Percentiles rank a stretch among this genome's conserved stretches.
Evolutionary conservation across 2,329 filamentous ascomycete genomes (phyloP).

Genomic region (Pseudogymnoascus sp.): DNA sequence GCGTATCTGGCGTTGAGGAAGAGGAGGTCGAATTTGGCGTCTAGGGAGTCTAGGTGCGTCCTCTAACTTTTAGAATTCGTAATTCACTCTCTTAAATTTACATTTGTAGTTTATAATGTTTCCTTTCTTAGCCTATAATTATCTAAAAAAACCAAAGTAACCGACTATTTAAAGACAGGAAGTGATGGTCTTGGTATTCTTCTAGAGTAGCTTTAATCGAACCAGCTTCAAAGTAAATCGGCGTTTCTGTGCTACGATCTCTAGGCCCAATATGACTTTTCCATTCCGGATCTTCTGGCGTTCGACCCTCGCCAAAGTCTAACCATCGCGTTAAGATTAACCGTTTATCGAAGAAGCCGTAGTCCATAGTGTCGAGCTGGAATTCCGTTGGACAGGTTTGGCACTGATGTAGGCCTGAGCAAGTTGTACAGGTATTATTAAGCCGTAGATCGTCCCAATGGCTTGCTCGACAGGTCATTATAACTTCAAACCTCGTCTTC

Average conservation of each 20-base stretch:
- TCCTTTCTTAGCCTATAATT: too few species aligned
- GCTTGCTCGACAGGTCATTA: background rate
- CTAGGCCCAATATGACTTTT: background rate
- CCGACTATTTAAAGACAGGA: too few species aligned
- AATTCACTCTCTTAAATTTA: too few species aligned
- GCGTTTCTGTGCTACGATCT: background rate
- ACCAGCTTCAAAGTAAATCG: background rate
- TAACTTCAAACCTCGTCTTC: background rate
- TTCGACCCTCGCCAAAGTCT: background rate
- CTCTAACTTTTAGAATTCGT: too few species aligned
- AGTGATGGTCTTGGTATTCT: background rate
- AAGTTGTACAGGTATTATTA: background rate
- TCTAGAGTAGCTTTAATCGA: background rate
- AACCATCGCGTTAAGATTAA: background rate
- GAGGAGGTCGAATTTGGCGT: background rate
- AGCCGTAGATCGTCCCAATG: background rate
- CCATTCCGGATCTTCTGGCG: background rate
- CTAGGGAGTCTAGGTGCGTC: background rate
- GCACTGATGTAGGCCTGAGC: background rate
- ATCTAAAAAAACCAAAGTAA: too few species aligned
- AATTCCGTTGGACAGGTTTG: background rate
- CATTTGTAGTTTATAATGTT: too few species aligned
- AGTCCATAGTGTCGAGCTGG: background rate
- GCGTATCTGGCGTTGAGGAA: background rate
- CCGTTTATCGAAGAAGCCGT: background rate